Conservation (phyloP, 129 eudicot genomes). For the Oenanthe sinensis region DNA sequence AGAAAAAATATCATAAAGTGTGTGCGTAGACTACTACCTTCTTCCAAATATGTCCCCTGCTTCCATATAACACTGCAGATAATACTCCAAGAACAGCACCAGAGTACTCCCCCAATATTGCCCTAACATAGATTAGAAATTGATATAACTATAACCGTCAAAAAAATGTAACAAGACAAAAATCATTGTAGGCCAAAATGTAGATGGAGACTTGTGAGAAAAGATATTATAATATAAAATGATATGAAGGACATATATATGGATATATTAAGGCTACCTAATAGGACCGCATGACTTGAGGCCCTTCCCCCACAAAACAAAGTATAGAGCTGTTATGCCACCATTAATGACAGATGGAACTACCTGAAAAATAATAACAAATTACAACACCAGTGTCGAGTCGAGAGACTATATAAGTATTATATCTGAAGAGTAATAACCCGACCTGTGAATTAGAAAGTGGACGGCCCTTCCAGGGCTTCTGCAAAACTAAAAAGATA, state of each 20-base stretch:
- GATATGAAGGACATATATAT: not conserved
- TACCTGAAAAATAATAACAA: constrained; percentile 36
- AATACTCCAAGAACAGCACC: constrained; percentile 96
- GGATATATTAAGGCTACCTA: constrained; percentile 41
- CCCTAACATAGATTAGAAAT: constrained; percentile 36
- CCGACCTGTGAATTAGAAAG: constrained; percentile 73
- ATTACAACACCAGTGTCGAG: not conserved
- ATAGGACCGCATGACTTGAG: constrained; percentile 91
- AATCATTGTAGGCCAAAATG: not conserved
- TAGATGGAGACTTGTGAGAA: not conserved
- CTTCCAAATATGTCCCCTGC: constrained; percentile 69
- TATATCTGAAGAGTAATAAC: not conserved
- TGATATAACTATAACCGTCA: constrained; percentile 4
- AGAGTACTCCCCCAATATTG: constrained; percentile 76
- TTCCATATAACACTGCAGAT: constrained; percentile 79
- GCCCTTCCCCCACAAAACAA: constrained; percentile 92
- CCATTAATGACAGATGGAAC: constrained; percentile 88
- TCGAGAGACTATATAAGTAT: not conserved
- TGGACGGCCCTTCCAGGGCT: constrained; percentile 90
- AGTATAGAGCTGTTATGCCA: constrained; percentile 85
- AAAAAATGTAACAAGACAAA: not conserved
- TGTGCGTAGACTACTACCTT: constrained; percentile 33
- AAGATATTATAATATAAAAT: not conserved
- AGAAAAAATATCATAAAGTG: not conserved
- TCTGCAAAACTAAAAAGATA: constrained; percentile 60